A percentile compares a stretch with the other conserved stretches of the same genome.
These are phyloP conservation scores for Phytophthora megakarya DNA, from an alignment of 352 stramenopile genomes.

Conservation along the genomic window DNA sequence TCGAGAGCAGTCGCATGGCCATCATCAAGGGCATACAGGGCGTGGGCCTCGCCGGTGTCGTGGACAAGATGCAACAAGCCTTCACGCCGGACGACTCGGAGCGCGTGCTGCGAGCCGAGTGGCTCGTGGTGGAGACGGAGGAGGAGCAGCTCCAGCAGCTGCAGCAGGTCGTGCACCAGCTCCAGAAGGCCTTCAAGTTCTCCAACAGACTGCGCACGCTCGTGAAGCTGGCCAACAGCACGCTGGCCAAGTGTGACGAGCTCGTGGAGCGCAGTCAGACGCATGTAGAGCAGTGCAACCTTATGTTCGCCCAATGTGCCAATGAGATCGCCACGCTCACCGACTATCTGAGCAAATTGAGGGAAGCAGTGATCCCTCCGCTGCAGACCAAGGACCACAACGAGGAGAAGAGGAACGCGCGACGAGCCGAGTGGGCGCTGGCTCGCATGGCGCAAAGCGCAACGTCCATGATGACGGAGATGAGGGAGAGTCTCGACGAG, in stretches of 20 bases:
- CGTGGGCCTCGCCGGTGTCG: slow-evolving; percentile 52
- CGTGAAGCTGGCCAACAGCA: slow-evolving; percentile 73
- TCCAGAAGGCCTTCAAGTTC: slow-evolving; percentile 87
- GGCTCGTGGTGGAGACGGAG: slow-evolving; percentile 82
- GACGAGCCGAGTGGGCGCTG: slow-evolving; percentile 79
- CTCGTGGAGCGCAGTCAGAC: slow-evolving; percentile 73
- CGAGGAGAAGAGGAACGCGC: slow-evolving; percentile 69
- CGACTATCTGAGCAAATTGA: slow-evolving; percentile 82
- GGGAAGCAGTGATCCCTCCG: slow-evolving; percentile 60
- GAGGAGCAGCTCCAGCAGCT: slow-evolving; percentile 70
- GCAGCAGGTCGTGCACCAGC: slow-evolving; percentile 59
- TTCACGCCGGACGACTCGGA: slow-evolving; percentile 79
- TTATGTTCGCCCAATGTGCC: slow-evolving; percentile 81
- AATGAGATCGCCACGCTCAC: slow-evolving; percentile 80
- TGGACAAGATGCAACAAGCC: slow-evolving; percentile 69
- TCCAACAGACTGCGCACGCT: slow-evolving; percentile 67
- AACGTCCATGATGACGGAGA: slow-evolving; percentile 67
- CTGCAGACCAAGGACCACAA: slow-evolving; percentile 64
- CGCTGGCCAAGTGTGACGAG: slow-evolving; percentile 65
- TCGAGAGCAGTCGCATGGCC: slow-evolving; percentile 55
- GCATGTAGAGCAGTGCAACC: slow-evolving; percentile 76
- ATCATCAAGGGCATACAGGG: slow-evolving; percentile 66
- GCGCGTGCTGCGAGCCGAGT: slow-evolving; percentile 69
- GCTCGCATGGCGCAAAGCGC: slow-evolving; percentile 73
- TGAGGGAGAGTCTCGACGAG: slow-evolving; percentile 77